Evolutionary conservation across 768 basidiomycete species (phyloP).

Genomic region (Termitomyces sp.): DNA sequence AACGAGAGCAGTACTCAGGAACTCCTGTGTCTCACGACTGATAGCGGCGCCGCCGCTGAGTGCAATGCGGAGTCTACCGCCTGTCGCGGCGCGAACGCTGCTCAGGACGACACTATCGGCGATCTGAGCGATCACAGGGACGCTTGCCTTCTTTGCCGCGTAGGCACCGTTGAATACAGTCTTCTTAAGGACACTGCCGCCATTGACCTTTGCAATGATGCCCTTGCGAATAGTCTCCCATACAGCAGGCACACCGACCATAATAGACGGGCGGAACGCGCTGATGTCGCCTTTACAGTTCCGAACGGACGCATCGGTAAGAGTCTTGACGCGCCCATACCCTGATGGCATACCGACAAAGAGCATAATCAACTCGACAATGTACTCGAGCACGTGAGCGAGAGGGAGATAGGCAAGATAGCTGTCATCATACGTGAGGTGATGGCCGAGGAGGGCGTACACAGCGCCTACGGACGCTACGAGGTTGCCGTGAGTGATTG

Average conservation of each 20-base stretch:
- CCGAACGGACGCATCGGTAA: conserved; percentile 90
- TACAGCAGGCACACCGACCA: conserved; percentile 93
- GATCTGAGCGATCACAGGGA: conserved; percentile 59
- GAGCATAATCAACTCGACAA: conserved; percentile 78
- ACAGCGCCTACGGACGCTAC: conserved; percentile 85
- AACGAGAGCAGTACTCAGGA: conserved; percentile 75
- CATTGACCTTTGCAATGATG: conserved; percentile 75
- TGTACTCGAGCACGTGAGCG: conserved; percentile 93
- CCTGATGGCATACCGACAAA: conserved; percentile 78
- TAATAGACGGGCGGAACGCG: conserved; percentile 78
- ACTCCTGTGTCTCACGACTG: conserved; percentile 85
- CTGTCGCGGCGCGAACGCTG: conserved; percentile 76
- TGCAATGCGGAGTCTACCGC: conserved; percentile 77
- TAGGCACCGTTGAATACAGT: conserved; percentile 77
- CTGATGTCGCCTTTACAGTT: conserved; percentile 82
- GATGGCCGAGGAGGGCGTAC: conserved; percentile 61
- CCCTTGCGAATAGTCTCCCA: conserved; percentile 98
- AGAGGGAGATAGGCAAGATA: conserved; percentile 92
- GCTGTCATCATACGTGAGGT: conserved; percentile 51
- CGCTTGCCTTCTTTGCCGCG: conserved; percentile 61
- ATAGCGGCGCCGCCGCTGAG: conserved; percentile 86
- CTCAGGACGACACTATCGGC: conserved; percentile 76
- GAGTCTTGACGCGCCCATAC: conserved; percentile 91
- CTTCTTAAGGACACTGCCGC: conserved; percentile 62
- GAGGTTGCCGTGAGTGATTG: conserved; percentile 83